phyloP scores from a whole-genome alignment of 1,139 yeast genomes.

The Hyphopichia buzzinii region DNA sequence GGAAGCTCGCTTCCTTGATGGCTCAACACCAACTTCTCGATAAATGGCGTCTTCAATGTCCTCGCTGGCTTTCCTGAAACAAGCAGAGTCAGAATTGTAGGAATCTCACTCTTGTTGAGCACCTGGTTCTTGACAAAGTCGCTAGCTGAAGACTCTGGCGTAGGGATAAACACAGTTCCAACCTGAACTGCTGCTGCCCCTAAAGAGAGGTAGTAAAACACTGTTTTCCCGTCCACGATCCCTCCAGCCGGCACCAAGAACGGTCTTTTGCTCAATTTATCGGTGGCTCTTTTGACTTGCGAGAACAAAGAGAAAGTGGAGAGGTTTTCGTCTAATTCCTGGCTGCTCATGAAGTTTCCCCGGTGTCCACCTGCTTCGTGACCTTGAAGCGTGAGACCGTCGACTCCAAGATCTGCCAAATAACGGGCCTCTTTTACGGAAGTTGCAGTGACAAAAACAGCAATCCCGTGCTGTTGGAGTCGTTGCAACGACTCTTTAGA shows the following conservation, averaged over 20 bases:
- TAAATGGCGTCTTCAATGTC: slow-evolving; percentile 32
- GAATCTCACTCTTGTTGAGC: slow-evolving; percentile 4
- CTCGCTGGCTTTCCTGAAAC: slow-evolving; percentile 43
- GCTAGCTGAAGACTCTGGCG: slow-evolving; percentile 27
- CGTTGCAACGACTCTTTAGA: slow-evolving; percentile 31
- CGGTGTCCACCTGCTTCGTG: slow-evolving; percentile 58
- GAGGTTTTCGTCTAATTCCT: slow-evolving; percentile 30
- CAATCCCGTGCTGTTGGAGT: slow-evolving; percentile 44
- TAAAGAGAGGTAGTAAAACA: slow-evolving; percentile 21
- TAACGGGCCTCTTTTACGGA: slow-evolving; percentile 35
- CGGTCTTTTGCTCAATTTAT: slow-evolving; percentile 14
- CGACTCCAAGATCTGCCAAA: slow-evolving; percentile 24
- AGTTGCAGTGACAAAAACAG: slow-evolving; percentile 51
- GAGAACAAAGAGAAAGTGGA: slow-evolving; percentile 32
- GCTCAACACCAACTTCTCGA: slow-evolving; percentile 11
- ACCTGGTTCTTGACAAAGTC: slow-evolving; percentile 15
- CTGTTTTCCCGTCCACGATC: slow-evolving; percentile 26
- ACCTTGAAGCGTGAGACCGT: slow-evolving; percentile 49
- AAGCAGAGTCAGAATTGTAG: slow-evolving; percentile 33
- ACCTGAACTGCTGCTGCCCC: slow-evolving; percentile 50
- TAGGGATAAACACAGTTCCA: slow-evolving; percentile 44
- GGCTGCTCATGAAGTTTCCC: slow-evolving; percentile 36
- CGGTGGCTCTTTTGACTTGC: slow-evolving; percentile 16
- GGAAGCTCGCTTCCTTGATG: slow-evolving; percentile 21
- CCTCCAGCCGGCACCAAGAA: slow-evolving; percentile 50